Base-by-base conservation (phyloP, 805 yeast genomes). In the Candida railenensis region DNA sequence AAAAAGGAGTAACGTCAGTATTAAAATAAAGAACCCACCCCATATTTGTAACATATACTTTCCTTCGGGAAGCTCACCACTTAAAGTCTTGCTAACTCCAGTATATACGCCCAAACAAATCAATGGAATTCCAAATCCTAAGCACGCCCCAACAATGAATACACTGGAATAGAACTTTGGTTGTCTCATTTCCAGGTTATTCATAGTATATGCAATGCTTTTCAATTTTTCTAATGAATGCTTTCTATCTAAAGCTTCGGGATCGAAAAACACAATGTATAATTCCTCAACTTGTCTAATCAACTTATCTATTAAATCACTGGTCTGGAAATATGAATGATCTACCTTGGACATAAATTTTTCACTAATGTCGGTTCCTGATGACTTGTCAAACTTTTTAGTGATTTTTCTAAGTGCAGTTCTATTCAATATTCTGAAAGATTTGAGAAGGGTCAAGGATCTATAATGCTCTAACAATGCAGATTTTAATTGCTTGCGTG, bases 401-500 rank as follows among this genome's bases (percentile, higher is more conserved):
- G 89, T 74, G 57, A 94, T 83, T 58, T 94, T 94, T 44, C 96
- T 78, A 57, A 91, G 82, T 0, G 95, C 99, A 0, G 96, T 90
- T 25, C 90, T 75, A 65, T 94, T 94, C 54, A 91, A 65, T 41
- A 83, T 72, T 53, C 88, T 75, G 62, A 83, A 94, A 0, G 88
- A 84, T 52, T 80, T 80, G 42, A 87, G 66, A 32, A 88, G 73
- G 48, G 87, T 87, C 50, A 89, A 68, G 7, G 87, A 79, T 48
- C 92, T 74, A 62, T 89, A 89, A 53, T 78, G 84, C 57, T 89
- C 96, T 47, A 80, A 66, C 22, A 85, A 61, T 0, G 95, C 95
- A 25, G 73, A 69, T 54, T 85, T 85, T 47, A 88, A 67, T 66
- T 83, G 87, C 50, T 84, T 71, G 53, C 83, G 70, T 2, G 95